phyloP scores from a whole-genome alignment of 768 basidiomycete species.

The Boletus vinaceobasis region DNA sequence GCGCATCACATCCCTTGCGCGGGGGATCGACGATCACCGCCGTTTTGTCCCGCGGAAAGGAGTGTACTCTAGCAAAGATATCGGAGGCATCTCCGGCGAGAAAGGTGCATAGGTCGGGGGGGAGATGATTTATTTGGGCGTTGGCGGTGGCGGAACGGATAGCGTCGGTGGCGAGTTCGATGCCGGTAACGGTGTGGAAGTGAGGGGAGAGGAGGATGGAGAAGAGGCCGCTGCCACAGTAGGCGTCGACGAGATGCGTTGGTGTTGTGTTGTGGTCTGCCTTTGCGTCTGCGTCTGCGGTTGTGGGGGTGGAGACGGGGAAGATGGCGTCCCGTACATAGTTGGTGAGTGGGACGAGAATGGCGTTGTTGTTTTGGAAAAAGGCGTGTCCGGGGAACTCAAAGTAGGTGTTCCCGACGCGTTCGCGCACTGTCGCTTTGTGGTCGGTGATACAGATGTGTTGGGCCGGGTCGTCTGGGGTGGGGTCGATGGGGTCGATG shows the following conservation, averaged over 20 bases:
- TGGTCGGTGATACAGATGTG: slow-evolving; percentile 86
- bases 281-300: slow-evolving; percentile 10
- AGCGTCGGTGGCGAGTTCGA: slow-evolving; percentile 76
- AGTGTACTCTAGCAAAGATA: slow-evolving; percentile 67
- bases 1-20: slow-evolving; percentile 87
- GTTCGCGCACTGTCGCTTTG: slow-evolving; percentile 75
- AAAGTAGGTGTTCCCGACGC: slow-evolving; percentile 77
- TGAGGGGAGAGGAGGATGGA: slow-evolving; percentile 74
- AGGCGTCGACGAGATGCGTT: slow-evolving; percentile 92
- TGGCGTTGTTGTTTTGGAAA: slow-evolving; percentile 98
- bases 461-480: slow-evolving; percentile 42
- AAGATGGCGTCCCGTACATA: slow-evolving; percentile 80
- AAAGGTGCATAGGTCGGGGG: slow-evolving; percentile 58
- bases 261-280: slow-evolving; percentile 25
- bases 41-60: slow-evolving; percentile 64
- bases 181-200: slow-evolving; percentile 79
- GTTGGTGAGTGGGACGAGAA: slow-evolving; percentile 77
- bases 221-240: slow-evolving; percentile 89
- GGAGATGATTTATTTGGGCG: slow-evolving; percentile 59
- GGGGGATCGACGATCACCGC: slow-evolving; percentile 88
- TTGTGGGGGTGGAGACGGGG: slow-evolving; percentile 26
- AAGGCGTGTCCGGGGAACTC: slow-evolving; percentile 86
- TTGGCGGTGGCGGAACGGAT: slow-evolving; percentile 69
- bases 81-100: slow-evolving; percentile 79
- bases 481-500: slow-evolving; percentile 19